These are phyloP conservation scores for Fagopyrum tataricum DNA, from an alignment of 148 eudicot species.

Conservation along the genomic window DNA sequence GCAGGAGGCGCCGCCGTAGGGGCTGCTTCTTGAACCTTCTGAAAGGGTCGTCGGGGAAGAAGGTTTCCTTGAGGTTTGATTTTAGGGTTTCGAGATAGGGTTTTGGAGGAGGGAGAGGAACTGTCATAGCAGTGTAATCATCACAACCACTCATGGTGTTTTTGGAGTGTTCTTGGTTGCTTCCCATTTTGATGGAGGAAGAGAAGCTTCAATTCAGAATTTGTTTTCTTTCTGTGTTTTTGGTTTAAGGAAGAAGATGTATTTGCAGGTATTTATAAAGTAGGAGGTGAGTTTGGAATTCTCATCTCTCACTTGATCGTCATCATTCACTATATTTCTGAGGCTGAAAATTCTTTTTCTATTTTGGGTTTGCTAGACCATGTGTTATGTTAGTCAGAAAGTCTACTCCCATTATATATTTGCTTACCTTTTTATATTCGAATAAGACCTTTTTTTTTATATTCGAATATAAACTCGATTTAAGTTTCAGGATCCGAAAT, in stretches of 20 bases:
- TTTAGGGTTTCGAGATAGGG: conserved; percentile 30
- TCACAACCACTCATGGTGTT: not conserved
- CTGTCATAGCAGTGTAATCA: not conserved
- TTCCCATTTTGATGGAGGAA: conserved; percentile 12
- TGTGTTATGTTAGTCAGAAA: no score
- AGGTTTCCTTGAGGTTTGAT: conserved; percentile 42
- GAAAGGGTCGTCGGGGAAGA: conserved; percentile 62
- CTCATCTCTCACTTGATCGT: no score
- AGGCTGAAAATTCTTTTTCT: no score
- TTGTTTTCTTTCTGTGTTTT: not conserved
- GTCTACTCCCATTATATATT: no score
- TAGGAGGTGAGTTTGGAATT: not conserved
- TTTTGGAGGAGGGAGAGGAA: conserved; percentile 33
- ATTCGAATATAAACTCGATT: no score
- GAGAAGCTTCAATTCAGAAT: not conserved
- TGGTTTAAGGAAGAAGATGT: not conserved
- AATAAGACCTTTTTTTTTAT: no score
- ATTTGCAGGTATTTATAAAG: not conserved
- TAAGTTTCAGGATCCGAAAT: no score
- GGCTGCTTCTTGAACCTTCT: conserved; percentile 37
- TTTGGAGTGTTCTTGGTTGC: not conserved
- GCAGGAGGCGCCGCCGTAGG: conserved; percentile 10
- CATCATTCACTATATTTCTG: no score
- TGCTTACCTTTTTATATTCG: no score
- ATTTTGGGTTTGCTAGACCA: no score